Evolutionary conservation across 768 basidiomycete species (phyloP), one percentile per base, ranked within the genome.

Genomic region (Mycena galopus): DNA sequence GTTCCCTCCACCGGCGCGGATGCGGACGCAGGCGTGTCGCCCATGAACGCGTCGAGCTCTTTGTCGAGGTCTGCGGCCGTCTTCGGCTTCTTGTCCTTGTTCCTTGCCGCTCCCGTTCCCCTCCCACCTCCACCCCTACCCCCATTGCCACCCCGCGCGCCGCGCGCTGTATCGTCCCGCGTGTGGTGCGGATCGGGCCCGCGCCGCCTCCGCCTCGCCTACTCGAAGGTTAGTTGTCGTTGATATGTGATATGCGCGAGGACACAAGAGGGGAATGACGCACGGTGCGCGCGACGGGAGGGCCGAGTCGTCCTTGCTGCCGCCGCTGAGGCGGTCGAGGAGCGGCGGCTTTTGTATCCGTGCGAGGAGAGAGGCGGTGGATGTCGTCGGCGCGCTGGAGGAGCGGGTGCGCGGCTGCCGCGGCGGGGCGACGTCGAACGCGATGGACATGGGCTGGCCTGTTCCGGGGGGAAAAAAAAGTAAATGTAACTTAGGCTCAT

Each of bases 31-130:
- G 76, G 78, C 53, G 74, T 82, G 75, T 92, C 92, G 10, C 88
- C 90, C 94, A 95, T 94, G 77, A 94, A 95, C 4, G 92, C 89
- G 75, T 98, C 96, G 70, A 98, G 80, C 82, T 98, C 96, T 80
- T 88, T 91, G 80, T 98, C 96, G 70, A 98, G 82, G 75, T 97
- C 94, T 69, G 92, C 93, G 10, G 90, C 93, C 2, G 93, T 93
- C 82, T 94, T 91, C 4, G 88, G 86, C 82, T 81, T 58, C 62
- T 58, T 68, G 37, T 47, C 71, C 82, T 91, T 90, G 77, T 87
- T 83, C 73, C 79, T 78, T 75, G 82, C 74, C 69, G 74, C 56
- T 12, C 75, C 75, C 17, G 76, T 74, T n/a, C 64, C 80, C 11
- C 82, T n/a, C n/a, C n/a, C n/a, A n/a, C n/a, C n/a, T n/a, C n/a